Evolutionary conservation across 441 rosid genomes (phyloP).

Genomic region (Mallotus japonicus): DNA sequence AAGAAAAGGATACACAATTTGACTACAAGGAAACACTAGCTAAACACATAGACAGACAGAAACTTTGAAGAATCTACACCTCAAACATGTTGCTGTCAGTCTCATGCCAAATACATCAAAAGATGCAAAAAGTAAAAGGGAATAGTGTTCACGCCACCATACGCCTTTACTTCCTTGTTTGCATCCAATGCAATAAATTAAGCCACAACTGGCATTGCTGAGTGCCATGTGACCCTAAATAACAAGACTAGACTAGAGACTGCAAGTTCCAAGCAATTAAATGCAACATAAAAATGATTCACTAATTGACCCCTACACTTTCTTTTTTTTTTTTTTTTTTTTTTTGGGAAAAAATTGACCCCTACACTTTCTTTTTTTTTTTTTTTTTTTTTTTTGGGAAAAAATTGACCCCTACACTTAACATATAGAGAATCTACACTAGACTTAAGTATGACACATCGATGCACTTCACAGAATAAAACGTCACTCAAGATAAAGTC

Average conservation of each 20-base stretch:
- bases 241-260: not conserved
- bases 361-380: no score
- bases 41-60: not conserved
- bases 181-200: constrained; percentile 1
- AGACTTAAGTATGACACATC: not conserved
- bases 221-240: constrained; percentile 2
- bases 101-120: not conserved
- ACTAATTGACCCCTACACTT: not conserved
- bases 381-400: no score
- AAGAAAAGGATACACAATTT: not conserved
- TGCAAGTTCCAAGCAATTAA: constrained; percentile 4
- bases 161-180: not conserved
- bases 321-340: no score
- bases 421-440: not conserved
- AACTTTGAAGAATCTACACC: not conserved
- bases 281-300: constrained; percentile 8
- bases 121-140: not conserved
- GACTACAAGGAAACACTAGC: not conserved
- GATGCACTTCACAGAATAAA: not conserved
- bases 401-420: not conserved
- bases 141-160: not conserved
- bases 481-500: not conserved
- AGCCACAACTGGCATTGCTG: not conserved
- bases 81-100: constrained; percentile 5
- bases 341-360: no score